These are phyloP conservation scores for Wallacemonas rigidus DNA, from an alignment of 208 protist species.

Conservation along the genomic window DNA sequence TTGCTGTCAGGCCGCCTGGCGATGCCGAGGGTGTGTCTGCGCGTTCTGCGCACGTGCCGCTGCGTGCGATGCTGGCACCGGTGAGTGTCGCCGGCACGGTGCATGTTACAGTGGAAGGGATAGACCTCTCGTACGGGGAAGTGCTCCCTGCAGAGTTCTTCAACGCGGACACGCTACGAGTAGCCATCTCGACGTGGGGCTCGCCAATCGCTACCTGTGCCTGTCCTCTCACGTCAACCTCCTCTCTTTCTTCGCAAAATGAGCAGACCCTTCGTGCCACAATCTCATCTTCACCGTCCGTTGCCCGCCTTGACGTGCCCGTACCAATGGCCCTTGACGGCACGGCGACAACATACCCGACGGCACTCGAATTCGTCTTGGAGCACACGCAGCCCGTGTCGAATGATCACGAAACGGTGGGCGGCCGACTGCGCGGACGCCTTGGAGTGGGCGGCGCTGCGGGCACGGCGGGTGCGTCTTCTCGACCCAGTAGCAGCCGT, in stretches of 20 bases:
- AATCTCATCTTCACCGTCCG: background rate
- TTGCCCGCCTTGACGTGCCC: background rate
- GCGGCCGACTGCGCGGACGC: background rate
- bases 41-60: conserved; percentile 17
- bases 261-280: background rate
- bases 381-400: conserved; percentile 4
- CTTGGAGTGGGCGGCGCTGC: background rate
- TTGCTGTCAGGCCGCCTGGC: no score
- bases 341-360: background rate
- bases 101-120: conserved; percentile 23
- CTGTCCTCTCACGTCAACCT: background rate
- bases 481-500: background rate
- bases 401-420: background rate
- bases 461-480: background rate
- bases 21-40: background rate
- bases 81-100: conserved; percentile 17
- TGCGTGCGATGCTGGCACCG: conserved; percentile 25
- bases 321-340: background rate
- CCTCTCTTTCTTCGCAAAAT: background rate
- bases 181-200: conserved; percentile 4
- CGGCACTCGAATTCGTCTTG: conserved; percentile 5
- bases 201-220: background rate
- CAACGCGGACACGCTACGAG: background rate
- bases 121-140: background rate
- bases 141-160: background rate